Evolutionary conservation across 805 yeast genomes (phyloP), one percentile per base, ranked within the genome.

Genomic region (Grigorovia yakushimaensis): DNA sequence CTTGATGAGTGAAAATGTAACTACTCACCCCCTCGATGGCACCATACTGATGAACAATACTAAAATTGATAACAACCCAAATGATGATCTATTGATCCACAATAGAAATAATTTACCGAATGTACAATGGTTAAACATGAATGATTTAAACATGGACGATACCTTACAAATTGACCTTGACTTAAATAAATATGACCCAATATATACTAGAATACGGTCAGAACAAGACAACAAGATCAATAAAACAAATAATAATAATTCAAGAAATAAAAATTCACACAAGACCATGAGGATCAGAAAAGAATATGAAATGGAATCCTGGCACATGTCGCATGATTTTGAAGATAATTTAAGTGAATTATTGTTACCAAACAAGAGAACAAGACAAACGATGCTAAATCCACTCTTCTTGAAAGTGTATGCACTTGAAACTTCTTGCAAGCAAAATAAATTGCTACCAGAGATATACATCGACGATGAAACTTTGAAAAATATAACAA

Each of bases 381-480:
- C 54, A 22, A 53, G 68, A 39, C 64, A 61, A 44, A 52, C 54
- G 20, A 50, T 57, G 18, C 40, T 56, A 43, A 60, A 59, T 30
- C 58, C 63, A 1, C 59, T 61, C 43, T 62, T 64, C 44, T 52
- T 61, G 41, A 55, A 54, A 49, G 50, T 64, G 7, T 57, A 59
- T 46, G 62, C 68, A 1, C 46, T 62, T 13, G 66, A 62, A 42
- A 59, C 57, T 38, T 39, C 54, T 9, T 51, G 57, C 36, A 59
- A 55, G 36, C 37, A 37, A n/a, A 55, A 51, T 36, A 55, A 54
- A n/a, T 33, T 52, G 11, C 43, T 64, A 13, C 67, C 68, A 3
- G 60, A 62, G 35, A 51, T 64, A 15, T 54, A 56, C 45, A 58
- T 64, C 21, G 67, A 64, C 47, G 65, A 64, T 37, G 47, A 48